Conservation (phyloP, 352 stramenopile species). For the Globisporangium splendens region DNA sequence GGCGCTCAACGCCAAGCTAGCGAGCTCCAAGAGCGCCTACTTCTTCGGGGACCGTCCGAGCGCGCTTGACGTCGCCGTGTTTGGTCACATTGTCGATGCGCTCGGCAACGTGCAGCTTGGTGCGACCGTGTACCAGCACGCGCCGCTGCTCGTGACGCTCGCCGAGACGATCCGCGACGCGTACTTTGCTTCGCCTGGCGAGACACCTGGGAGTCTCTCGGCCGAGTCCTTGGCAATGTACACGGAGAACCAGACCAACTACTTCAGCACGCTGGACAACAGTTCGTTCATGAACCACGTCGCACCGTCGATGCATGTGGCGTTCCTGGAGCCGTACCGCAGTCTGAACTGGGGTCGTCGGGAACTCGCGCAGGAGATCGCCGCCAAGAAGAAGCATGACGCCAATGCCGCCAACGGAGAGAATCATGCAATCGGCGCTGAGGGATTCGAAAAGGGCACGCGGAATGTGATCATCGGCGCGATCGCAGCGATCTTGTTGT, state of each 20-base stretch:
- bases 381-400: slow-evolving; percentile 37
- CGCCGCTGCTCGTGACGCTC: slow-evolving; percentile 66
- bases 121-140: slow-evolving; percentile 69
- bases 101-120: slow-evolving; percentile 70
- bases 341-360: slow-evolving; percentile 83
- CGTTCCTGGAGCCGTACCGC: slow-evolving; percentile 75
- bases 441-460: slow-evolving; percentile 68
- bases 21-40: slow-evolving; percentile 40
- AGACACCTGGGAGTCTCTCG: slow-evolving; percentile 37
- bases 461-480: slow-evolving; percentile 81
- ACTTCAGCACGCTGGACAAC: slow-evolving; percentile 42
- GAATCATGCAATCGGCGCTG: slow-evolving; percentile 8
- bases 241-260: slow-evolving; percentile 76
- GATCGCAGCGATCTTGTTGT: slow-evolving; percentile 64
- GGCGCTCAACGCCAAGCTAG: slow-evolving; percentile 77
- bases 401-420: slow-evolving; percentile 26
- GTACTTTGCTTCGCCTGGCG: slow-evolving; percentile 46
- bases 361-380: slow-evolving; percentile 54
- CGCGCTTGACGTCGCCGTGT: slow-evolving; percentile 74
- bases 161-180: slow-evolving; percentile 66
- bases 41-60: slow-evolving; percentile 72
- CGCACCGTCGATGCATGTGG: slow-evolving; percentile 42
- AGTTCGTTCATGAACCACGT: slow-evolving; percentile 74
- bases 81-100: slow-evolving; percentile 81
- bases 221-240: slow-evolving; percentile 34